These are phyloP conservation scores for Nemania sp. DNA, from an alignment of 2,329 filamentous ascomycete species.

Conservation along the genomic window DNA sequence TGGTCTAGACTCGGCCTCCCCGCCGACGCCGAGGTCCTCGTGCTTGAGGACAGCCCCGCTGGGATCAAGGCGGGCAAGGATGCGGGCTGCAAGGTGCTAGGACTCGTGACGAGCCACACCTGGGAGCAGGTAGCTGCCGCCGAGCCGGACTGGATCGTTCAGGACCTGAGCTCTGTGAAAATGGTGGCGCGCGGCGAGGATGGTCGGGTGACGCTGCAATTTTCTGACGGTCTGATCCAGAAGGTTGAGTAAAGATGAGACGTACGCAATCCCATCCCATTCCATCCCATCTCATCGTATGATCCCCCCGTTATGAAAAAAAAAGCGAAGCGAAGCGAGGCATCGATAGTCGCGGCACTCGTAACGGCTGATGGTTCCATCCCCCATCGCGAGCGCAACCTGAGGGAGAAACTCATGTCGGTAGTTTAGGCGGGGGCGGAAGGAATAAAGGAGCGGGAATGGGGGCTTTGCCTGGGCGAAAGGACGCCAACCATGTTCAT, in stretches of 20 bases:
- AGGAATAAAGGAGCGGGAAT: neutral
- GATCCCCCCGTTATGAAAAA: constrained; percentile 1
- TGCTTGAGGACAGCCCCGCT: constrained; percentile 90
- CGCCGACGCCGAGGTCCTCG: constrained; percentile 68
- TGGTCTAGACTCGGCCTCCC: constrained; percentile 69
- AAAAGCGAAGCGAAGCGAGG: too few relatives aligned
- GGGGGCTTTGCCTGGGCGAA: constrained; percentile 9
- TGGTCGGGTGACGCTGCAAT: constrained; percentile 74
- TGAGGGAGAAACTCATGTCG: constrained; percentile 5
- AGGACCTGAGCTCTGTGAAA: constrained; percentile 79
- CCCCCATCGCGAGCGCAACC: constrained; percentile 12
- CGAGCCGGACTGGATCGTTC: constrained; percentile 88
- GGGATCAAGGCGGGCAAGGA: constrained; percentile 86
- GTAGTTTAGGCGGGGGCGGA: constrained; percentile 27
- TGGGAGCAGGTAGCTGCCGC: constrained; percentile 77
- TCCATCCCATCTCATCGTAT: too few relatives aligned
- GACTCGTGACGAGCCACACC: constrained; percentile 85
- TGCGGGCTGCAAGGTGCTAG: constrained; percentile 86
- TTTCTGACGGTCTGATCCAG: constrained; percentile 68
- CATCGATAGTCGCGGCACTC: constrained; percentile 23
- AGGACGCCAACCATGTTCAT: constrained; percentile 14
- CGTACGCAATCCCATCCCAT: too few relatives aligned
- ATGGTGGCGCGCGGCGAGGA: constrained; percentile 67
- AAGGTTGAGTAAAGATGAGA: constrained; percentile 29
- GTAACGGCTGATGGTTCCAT: constrained; percentile 29